These are phyloP conservation scores for Castanea crenata DNA, from an alignment of 306 rosid genomes.

Conservation along the genomic window DNA sequence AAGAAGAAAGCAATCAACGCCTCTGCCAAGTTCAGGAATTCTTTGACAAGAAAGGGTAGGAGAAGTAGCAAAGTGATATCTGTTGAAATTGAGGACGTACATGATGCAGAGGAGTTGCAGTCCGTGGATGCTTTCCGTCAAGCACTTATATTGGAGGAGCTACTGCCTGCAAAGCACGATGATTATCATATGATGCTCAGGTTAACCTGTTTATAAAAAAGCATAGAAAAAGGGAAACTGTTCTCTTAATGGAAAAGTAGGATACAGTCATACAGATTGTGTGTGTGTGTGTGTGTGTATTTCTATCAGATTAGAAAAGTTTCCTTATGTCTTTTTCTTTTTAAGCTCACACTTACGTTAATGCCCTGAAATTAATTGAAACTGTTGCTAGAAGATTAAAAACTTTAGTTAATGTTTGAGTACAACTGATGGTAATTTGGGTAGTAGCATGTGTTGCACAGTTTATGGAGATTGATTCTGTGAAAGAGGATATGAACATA, in stretches of 20 bases:
- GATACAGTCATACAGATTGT: neutral
- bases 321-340: neutral
- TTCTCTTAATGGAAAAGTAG: neutral
- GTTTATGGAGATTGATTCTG: neutral
- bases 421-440: neutral
- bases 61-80: slow-evolving; percentile 81
- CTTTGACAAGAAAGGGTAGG: slow-evolving; percentile 59
- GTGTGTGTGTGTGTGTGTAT: neutral
- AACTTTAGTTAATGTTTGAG: neutral
- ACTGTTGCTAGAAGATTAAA: neutral
- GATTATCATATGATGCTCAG: slow-evolving; percentile 93
- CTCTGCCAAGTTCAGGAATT: slow-evolving; percentile 61
- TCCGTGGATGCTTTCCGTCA: slow-evolving; percentile 74
- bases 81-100: slow-evolving; percentile 75
- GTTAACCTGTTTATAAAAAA: slow-evolving; percentile 16
- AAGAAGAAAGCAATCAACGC: slow-evolving; percentile 64
- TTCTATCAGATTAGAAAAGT: neutral
- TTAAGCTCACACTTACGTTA: neutral
- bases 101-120: slow-evolving; percentile 63
- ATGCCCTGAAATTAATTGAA: neutral
- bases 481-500: neutral
- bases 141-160: slow-evolving; percentile 69
- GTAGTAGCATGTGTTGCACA: neutral
- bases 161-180: slow-evolving; percentile 79
- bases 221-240: neutral